Base-by-base conservation (phyloP, 2,329 filamentous ascomycete species). In the Pseudocercospora musae region DNA sequence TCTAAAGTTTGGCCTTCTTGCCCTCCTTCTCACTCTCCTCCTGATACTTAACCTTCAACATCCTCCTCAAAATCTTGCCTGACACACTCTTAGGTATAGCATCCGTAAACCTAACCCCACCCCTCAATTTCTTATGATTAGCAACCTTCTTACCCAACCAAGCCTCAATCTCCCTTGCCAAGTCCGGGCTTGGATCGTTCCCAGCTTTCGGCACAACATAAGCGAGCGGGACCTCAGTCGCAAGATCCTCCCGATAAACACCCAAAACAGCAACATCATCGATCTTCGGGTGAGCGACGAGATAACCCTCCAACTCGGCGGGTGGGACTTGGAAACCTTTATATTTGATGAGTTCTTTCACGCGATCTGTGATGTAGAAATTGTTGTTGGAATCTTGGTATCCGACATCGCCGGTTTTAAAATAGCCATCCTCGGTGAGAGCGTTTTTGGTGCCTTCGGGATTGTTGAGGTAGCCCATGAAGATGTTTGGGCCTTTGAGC, bases 391-490 rank as follows among this genome's bases (percentile, higher is more conserved):
- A 78, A 72, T 96, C 91, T 69, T 90, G 85, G 66, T 89, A 87
- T 2, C 91, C 90, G 23, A 96, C 87, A 71, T 96, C 92, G 2
- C 92, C 92, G 0, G 92, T 96, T 76, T 88, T 92, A 82, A 96
- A 96, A 80, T 87, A 96, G 0, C 91, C 91, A 67, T 95, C 91
- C 0, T 79, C 68, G 2, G 89, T 90, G 64, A 94, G 87, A 0
- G 89, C 87, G 54, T 90, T 87, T 2, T 79, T 80, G 2, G 90
- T 91, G 4, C 87, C 85, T 65, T 89, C 85, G 0, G 85, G 83
- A 59, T 89, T 89, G 70, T 92, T 91, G 68, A 90, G 82, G 72
- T 96, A 96, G 0, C 91, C 91, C 91, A 92, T 94, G 79, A 88
- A 96, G 71, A 96, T 91, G 72, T 96, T 91, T 29, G 90, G 90